phyloP scores from a whole-genome alignment of 2,329 filamentous ascomycete species.

The Teratosphaeria destructans region DNA sequence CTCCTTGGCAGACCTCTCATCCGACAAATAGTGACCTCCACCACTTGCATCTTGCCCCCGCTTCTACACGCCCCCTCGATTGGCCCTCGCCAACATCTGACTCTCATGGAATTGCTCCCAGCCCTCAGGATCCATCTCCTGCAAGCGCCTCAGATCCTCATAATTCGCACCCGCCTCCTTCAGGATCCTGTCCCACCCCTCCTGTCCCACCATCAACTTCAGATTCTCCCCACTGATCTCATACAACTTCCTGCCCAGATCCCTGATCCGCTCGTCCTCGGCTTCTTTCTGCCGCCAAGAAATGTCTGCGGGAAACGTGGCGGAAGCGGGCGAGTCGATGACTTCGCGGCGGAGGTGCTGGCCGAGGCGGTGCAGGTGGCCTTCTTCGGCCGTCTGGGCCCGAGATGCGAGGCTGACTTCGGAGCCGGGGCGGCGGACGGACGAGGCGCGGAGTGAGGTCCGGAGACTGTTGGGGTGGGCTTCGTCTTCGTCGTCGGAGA shows the following conservation, averaged over 20 bases:
- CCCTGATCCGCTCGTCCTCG: slow-evolving; percentile 24
- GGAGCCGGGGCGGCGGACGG: slow-evolving; percentile 48
- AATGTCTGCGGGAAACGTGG: background rate
- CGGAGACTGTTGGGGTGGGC: slow-evolving; percentile 7
- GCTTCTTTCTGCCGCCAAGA: slow-evolving; percentile 4
- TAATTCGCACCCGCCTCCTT: slow-evolving; percentile 55
- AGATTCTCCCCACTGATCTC: slow-evolving; percentile 52
- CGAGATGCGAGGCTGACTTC: slow-evolving; percentile 59
- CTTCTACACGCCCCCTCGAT: background rate
- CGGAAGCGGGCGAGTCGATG: slow-evolving; percentile 35
- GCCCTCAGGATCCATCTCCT: slow-evolving; percentile 28
- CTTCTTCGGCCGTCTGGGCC: slow-evolving; percentile 57
- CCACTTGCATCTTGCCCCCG: background rate
- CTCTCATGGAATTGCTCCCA: slow-evolving; percentile 27
- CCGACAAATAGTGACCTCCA: too few relatives aligned
- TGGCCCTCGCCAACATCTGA: slow-evolving; percentile 24
- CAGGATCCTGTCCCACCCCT: slow-evolving; percentile 51
- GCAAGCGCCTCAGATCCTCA: slow-evolving; percentile 54
- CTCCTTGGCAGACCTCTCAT: too few relatives aligned
- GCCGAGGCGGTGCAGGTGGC: slow-evolving; percentile 57
- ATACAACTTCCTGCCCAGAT: slow-evolving; percentile 34
- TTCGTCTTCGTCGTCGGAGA: slow-evolving; percentile 21
- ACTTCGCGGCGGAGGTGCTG: slow-evolving; percentile 57
- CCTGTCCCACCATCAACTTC: slow-evolving; percentile 48
- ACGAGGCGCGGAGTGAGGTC: slow-evolving; percentile 22